Percentiles rank a stretch among this genome's conserved stretches.
Evolutionary conservation across 768 basidiomycete species (phyloP).

Genomic region (Dioszegia crocea): DNA sequence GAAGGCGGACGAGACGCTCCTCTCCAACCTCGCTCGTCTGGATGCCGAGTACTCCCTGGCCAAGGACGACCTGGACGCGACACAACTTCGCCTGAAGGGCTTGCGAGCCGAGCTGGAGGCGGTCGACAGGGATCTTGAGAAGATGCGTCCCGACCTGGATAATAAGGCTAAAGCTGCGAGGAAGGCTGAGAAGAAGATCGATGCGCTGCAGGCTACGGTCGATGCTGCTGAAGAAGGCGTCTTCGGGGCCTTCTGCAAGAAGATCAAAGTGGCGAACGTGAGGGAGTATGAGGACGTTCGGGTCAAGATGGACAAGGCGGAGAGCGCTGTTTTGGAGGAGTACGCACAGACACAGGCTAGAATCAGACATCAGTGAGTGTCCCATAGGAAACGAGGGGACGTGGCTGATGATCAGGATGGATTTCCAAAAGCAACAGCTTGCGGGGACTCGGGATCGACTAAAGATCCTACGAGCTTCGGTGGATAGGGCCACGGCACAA

Average conservation of each 20-base stretch:
- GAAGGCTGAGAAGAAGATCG: slow-evolving; percentile 58
- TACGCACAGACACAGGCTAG: slow-evolving; percentile 83
- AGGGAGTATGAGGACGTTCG: slow-evolving; percentile 92
- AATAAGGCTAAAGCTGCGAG: slow-evolving; percentile 56
- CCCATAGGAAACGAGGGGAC: neutral
- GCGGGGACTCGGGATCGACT: slow-evolving; percentile 61
- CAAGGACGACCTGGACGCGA: slow-evolving; percentile 76
- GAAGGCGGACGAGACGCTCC: slow-evolving; percentile 74
- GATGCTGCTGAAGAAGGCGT: slow-evolving; percentile 74
- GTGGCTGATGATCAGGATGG: slow-evolving; percentile 56
- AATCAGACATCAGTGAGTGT: slow-evolving; percentile 73
- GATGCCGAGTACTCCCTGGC: slow-evolving; percentile 71
- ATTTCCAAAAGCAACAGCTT: slow-evolving; percentile 77
- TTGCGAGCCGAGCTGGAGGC: slow-evolving; percentile 81
- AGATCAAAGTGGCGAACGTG: slow-evolving; percentile 74
- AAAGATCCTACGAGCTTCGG: slow-evolving; percentile 57
- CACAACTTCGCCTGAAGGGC: slow-evolving; percentile 69
- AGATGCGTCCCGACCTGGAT: slow-evolving; percentile 30
- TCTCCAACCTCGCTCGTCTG: slow-evolving; percentile 70
- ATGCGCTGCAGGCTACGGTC: slow-evolving; percentile 58
- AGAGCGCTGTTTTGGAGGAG: slow-evolving; percentile 73
- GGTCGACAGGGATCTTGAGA: slow-evolving; percentile 48
- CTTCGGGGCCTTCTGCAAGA: slow-evolving; percentile 71
- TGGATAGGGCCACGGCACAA: slow-evolving; percentile 58
- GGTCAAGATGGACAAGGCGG: slow-evolving; percentile 79